These are phyloP conservation scores for Coemansia sp. DNA, from an alignment of 192 early-diverging fungal species.

Conservation along the genomic window DNA sequence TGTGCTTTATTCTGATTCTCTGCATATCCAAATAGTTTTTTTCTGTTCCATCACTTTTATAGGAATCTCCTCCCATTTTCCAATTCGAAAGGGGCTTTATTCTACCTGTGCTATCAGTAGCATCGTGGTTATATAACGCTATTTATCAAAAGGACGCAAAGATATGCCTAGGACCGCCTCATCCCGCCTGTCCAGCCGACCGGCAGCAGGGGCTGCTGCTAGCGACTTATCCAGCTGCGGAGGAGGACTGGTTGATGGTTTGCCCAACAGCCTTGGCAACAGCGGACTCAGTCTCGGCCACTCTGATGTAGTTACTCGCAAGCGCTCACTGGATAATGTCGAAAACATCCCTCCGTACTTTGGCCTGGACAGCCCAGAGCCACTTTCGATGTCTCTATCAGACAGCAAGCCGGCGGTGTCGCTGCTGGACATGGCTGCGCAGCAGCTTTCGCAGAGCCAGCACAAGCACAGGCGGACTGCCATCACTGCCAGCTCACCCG, in stretches of 20 bases:
- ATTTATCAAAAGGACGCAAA: not conserved
- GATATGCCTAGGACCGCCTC: constrained; percentile 30
- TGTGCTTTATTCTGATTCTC: constrained; percentile 5
- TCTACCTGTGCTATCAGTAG: no score
- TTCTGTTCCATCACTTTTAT: no score
- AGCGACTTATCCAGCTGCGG: constrained; percentile 32
- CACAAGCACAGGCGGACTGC: constrained; percentile 46
- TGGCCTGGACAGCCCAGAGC: constrained; percentile 17
- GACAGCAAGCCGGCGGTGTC: constrained; percentile 34
- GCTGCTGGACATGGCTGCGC: constrained; percentile 44
- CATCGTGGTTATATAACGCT: no score
- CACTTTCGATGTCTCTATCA: constrained; percentile 5
- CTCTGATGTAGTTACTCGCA: constrained; percentile 30
- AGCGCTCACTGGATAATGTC: constrained; percentile 46
- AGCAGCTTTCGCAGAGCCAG: constrained; percentile 47
- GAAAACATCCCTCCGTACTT: constrained; percentile 45
- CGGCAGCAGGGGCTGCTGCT: constrained; percentile 15
- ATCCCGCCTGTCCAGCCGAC: constrained; percentile 12
- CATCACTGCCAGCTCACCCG: constrained; percentile 47
- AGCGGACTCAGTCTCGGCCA: constrained; percentile 39
- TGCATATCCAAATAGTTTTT: not conserved
- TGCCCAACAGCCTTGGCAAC: constrained; percentile 23
- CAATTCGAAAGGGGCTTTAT: no score
- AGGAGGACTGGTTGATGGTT: constrained; percentile 12
- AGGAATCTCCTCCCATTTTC: no score